These are phyloP conservation scores for Colletotrichum tropicale DNA, from an alignment of 2,329 filamentous ascomycete genomes.

Conservation along the genomic window DNA sequence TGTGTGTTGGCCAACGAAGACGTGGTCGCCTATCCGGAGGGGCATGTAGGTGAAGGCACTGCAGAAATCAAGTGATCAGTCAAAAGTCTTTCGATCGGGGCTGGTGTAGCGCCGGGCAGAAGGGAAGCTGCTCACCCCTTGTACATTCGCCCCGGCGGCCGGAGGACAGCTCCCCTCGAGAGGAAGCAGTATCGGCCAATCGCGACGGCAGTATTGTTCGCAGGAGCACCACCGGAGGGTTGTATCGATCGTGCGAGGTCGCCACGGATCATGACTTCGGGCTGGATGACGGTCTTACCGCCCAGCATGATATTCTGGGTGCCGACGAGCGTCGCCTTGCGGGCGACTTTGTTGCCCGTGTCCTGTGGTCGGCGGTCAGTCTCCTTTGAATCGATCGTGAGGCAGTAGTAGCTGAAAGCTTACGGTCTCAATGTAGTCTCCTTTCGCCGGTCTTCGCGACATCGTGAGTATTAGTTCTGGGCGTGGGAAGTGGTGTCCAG, in stretches of 20 bases:
- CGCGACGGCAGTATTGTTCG: slow-evolving; percentile 72
- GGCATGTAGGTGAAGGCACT: slow-evolving; percentile 80
- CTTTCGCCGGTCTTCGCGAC: slow-evolving; percentile 80
- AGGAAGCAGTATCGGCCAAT: slow-evolving; percentile 94
- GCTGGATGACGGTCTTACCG: slow-evolving; percentile 94
- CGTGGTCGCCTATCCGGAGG: slow-evolving; percentile 91
- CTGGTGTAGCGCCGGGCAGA: too few species aligned
- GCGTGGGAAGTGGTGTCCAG: not conserved
- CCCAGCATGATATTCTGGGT: slow-evolving; percentile 98
- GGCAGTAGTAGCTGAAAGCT: slow-evolving; percentile 23
- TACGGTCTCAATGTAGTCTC: slow-evolving; percentile 97
- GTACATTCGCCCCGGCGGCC: slow-evolving; percentile 82
- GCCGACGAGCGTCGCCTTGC: slow-evolving; percentile 88
- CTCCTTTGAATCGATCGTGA: too few species aligned
- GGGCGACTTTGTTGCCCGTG: slow-evolving; percentile 97
- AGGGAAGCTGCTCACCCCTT: slow-evolving; percentile 57
- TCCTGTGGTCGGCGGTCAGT: slow-evolving; percentile 60
- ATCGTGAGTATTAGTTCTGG: slow-evolving; percentile 47
- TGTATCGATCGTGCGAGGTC: slow-evolving; percentile 73
- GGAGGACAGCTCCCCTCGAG: slow-evolving; percentile 76
- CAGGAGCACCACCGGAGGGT: slow-evolving; percentile 46
- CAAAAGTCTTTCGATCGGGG: accelerated
- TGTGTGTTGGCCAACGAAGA: slow-evolving; percentile 79
- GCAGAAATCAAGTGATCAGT: accelerated
- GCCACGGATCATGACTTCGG: slow-evolving; percentile 91